Evolutionary conservation across 2,329 filamentous ascomycete species (phyloP).

Genomic region (Penicillium griseofulvum): DNA sequence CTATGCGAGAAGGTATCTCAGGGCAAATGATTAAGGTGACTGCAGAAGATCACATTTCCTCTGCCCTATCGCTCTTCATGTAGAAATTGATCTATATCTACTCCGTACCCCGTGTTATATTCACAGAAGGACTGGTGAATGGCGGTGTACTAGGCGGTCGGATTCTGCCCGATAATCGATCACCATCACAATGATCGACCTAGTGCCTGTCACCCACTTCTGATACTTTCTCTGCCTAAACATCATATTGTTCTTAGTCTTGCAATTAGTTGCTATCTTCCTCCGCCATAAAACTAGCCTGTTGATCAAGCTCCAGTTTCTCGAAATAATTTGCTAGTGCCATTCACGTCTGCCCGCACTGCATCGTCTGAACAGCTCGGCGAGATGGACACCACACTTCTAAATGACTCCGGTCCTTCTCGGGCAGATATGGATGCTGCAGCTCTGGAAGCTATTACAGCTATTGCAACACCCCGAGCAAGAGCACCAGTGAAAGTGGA

Average conservation of each 20-base stretch:
- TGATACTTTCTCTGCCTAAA: background rate
- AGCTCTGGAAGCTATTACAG: constrained; percentile 1
- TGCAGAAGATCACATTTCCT: background rate
- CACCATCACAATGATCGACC: constrained; percentile 12
- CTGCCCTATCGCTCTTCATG: background rate
- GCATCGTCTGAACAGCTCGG: background rate
- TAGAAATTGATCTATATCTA: background rate
- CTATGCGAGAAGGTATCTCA: too few species aligned
- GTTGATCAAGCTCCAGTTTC: background rate
- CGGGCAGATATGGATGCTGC: constrained; percentile 8
- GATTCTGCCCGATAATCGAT: constrained; percentile 10
- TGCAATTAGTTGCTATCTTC: background rate
- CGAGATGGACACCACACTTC: constrained; percentile 28
- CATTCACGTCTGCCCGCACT: background rate
- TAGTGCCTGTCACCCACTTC: background rate
- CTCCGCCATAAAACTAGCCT: background rate
- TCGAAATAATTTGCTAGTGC: background rate
- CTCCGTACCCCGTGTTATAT: too few species aligned
- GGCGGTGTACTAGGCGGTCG: constrained; percentile 15
- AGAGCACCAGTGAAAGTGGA: constrained; percentile 27
- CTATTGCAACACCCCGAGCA: background rate
- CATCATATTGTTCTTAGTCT: background rate
- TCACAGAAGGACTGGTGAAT: background rate
- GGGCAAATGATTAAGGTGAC: fast-evolving
- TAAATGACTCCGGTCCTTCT: constrained; percentile 27